A percentile compares a stretch with the other conserved stretches of the same genome.
These are phyloP conservation scores for Fusarium staphyleae DNA, from an alignment of 2,329 filamentous ascomycete genomes.

Conservation along the genomic window DNA sequence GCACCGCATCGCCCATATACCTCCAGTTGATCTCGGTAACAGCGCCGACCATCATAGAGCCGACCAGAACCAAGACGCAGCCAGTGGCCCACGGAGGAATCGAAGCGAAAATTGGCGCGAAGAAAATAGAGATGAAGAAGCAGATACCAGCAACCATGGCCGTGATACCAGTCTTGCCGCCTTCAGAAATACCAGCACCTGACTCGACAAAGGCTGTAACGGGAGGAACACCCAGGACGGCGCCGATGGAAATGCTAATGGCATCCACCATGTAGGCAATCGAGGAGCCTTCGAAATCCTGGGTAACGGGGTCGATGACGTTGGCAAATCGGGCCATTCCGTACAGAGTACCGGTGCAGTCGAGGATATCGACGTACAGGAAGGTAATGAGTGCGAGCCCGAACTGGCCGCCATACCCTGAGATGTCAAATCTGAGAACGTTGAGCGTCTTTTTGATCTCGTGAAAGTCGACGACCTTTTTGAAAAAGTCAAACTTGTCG, in stretches of 20 bases:
- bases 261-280: constrained; percentile 89
- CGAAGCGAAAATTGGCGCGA: constrained; percentile 87
- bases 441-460: constrained; percentile 72
- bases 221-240: constrained; percentile 78
- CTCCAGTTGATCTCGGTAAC: constrained; percentile 88
- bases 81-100: constrained; percentile 91
- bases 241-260: constrained; percentile 77
- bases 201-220: constrained; percentile 89
- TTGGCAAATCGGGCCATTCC: constrained; percentile 87
- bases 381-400: constrained; percentile 87
- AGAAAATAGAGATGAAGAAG: constrained; percentile 89
- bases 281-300: constrained; percentile 87
- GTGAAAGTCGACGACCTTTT: constrained; percentile 85
- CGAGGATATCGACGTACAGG: constrained; percentile 88
- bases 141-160: constrained; percentile 79
- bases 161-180: constrained; percentile 82
- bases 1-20: constrained; percentile 83
- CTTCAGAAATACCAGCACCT: constrained; percentile 89
- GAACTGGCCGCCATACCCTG: constrained; percentile 75
- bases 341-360: constrained; percentile 86
- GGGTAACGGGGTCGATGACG: constrained; percentile 79
- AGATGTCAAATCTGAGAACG: constrained; percentile 78
- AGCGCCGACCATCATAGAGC: constrained; percentile 81
- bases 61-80: constrained; percentile 85
- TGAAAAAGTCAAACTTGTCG: constrained; percentile 83